These are phyloP conservation scores for Haplosporangium gracile DNA, from an alignment of 192 early-diverging fungal species.

Conservation along the genomic window DNA sequence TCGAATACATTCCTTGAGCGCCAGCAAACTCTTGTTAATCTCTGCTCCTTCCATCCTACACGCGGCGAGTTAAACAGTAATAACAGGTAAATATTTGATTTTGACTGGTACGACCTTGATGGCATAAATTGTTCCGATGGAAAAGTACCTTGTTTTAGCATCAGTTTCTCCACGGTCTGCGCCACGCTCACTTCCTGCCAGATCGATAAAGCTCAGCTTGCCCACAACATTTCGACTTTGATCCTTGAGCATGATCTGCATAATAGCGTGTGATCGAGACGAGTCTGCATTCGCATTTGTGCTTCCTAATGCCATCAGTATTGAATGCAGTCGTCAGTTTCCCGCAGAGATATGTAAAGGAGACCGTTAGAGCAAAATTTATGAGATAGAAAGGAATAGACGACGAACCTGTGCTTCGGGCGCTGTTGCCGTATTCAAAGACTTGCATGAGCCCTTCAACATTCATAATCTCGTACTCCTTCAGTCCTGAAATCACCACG, in stretches of 20 bases:
- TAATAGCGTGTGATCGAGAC: slow-evolving; percentile 97
- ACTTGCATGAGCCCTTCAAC: slow-evolving; percentile 91
- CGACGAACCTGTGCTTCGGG: slow-evolving; percentile 86
- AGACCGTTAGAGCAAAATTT: background rate
- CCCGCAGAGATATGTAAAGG: background rate
- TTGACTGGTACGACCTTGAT: too few relatives aligned
- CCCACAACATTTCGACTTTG: slow-evolving; percentile 56
- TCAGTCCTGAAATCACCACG: slow-evolving; percentile 89
- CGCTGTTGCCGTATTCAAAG: slow-evolving; percentile 92
- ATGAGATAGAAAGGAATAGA: slow-evolving; percentile 5
- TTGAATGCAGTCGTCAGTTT: background rate
- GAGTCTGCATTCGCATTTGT: slow-evolving; percentile 97
- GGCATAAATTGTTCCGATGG: too few relatives aligned
- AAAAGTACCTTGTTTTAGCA: slow-evolving; percentile 83
- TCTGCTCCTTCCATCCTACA: slow-evolving; percentile 97
- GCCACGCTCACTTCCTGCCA: slow-evolving; percentile 98
- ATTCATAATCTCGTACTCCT: slow-evolving; percentile 88
- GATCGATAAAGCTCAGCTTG: slow-evolving; percentile 97
- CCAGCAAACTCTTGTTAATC: slow-evolving; percentile 99
- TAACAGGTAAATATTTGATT: background rate
- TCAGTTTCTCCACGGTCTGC: slow-evolving; percentile 96
- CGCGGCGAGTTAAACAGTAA: background rate
- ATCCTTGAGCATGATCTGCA: slow-evolving; percentile 91
- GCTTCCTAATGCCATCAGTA: slow-evolving; percentile 63
- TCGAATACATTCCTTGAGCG: slow-evolving; percentile 98